phyloP scores from a whole-genome alignment of 169 alveolate species.

The Plasmodium yoelii region DNA sequence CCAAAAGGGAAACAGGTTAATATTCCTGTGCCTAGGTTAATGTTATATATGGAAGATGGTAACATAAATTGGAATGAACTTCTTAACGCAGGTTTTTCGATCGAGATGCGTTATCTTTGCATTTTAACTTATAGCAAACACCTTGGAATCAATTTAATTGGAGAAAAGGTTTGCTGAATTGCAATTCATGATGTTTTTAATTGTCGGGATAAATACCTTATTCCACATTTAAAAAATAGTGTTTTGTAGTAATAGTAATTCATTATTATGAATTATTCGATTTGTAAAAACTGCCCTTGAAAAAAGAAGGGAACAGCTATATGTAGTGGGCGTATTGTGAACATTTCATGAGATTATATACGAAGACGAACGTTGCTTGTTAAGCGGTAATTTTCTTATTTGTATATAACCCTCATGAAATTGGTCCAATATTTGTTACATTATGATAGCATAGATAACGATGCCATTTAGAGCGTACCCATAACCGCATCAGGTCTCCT shows the following conservation, averaged over 20 bases:
- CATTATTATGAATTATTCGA: slow-evolving; percentile 49
- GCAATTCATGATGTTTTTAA: background rate
- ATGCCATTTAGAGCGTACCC: too few relatives aligned
- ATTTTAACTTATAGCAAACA: slow-evolving; percentile 88
- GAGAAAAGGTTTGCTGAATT: slow-evolving; percentile 87
- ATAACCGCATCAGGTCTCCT: slow-evolving; percentile 97
- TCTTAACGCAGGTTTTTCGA: slow-evolving; percentile 90
- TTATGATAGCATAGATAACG: too few relatives aligned
- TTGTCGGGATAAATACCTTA: too few relatives aligned
- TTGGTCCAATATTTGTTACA: too few relatives aligned
- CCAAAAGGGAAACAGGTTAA: slow-evolving; percentile 92
- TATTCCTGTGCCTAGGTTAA: slow-evolving; percentile 91
- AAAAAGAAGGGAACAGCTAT: slow-evolving; percentile 64
- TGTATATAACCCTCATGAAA: too few relatives aligned
- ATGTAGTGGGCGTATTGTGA: too few relatives aligned
- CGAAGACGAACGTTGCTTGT: too few relatives aligned
- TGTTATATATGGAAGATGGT: too few relatives aligned
- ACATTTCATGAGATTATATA: too few relatives aligned
- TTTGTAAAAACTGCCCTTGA: slow-evolving; percentile 63
- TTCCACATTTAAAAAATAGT: too few relatives aligned
- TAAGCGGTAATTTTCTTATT: too few relatives aligned
- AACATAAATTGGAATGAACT: slow-evolving; percentile 85
- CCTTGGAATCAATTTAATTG: slow-evolving; percentile 92
- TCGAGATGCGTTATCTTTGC: slow-evolving; percentile 94
- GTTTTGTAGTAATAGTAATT: slow-evolving; percentile 66